Percentiles rank a stretch among this genome's conserved stretches.
Conservation (phyloP, 2,329 filamentous ascomycete genomes). For the Paecilomyces formosus region DNA sequence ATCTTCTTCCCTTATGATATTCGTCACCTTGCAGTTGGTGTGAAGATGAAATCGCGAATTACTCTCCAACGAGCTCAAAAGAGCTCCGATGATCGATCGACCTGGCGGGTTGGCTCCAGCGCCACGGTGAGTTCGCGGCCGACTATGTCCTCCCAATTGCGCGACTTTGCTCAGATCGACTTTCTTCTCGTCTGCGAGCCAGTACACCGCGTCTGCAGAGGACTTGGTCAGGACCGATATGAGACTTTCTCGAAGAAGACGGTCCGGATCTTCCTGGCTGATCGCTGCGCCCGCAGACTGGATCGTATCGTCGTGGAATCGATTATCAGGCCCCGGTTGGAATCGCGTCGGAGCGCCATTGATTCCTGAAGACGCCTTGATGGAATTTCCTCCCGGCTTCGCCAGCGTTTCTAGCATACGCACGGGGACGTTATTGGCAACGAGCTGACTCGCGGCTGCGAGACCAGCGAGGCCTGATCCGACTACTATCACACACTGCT, state of each 20-base stretch:
- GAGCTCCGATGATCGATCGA: slow-evolving; percentile 48
- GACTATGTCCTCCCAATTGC: slow-evolving; percentile 52
- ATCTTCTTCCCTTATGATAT: slow-evolving; percentile 30
- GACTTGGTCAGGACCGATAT: slow-evolving; percentile 42
- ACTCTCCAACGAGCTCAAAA: slow-evolving; percentile 46
- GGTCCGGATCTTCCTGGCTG: slow-evolving; percentile 14
- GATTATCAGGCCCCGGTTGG: slow-evolving; percentile 34
- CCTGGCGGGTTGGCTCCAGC: slow-evolving; percentile 51
- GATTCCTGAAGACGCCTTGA: slow-evolving; percentile 61
- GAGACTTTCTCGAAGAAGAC: slow-evolving; percentile 33
- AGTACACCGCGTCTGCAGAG: slow-evolving; percentile 46
- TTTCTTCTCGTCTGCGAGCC: slow-evolving; percentile 50
- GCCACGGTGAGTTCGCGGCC: slow-evolving; percentile 52
- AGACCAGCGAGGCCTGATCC: slow-evolving; percentile 59
- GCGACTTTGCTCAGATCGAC: slow-evolving; percentile 54
- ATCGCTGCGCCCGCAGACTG: slow-evolving; percentile 44
- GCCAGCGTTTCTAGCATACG: slow-evolving; percentile 52
- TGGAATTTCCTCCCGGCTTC: slow-evolving; percentile 58
- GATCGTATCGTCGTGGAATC: slow-evolving; percentile 51
- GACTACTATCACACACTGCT: slow-evolving; percentile 47
- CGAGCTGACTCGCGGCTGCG: slow-evolving; percentile 50
- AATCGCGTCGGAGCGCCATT: slow-evolving; percentile 55
- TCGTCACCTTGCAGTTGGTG: slow-evolving; percentile 48
- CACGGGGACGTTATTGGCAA: slow-evolving; percentile 43
- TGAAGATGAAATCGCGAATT: slow-evolving; percentile 46